These are phyloP conservation scores for Hypoxylon sp. DNA, from an alignment of 2,329 filamentous ascomycete genomes.

Conservation along the genomic window DNA sequence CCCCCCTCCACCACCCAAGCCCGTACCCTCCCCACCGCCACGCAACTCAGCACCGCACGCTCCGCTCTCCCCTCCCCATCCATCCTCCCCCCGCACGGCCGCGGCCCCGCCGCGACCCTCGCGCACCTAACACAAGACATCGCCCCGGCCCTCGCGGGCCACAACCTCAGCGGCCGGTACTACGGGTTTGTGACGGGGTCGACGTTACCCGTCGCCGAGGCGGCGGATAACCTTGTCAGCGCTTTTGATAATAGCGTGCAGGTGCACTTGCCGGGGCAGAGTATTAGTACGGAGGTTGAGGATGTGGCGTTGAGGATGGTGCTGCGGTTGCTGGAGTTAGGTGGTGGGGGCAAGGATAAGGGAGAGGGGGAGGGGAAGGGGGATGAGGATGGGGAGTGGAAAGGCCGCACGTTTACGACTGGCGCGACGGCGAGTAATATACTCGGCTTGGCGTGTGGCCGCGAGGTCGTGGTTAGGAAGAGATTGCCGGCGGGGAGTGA, in stretches of 20 bases:
- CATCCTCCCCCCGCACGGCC: slow-evolving; percentile 53
- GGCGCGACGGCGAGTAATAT: slow-evolving; percentile 84
- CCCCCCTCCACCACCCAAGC: slow-evolving; percentile 38
- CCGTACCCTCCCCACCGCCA: slow-evolving; percentile 58
- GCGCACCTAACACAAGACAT: slow-evolving; percentile 63
- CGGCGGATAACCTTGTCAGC: slow-evolving; percentile 88
- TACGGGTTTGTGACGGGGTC: slow-evolving; percentile 93
- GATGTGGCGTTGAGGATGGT: slow-evolving; percentile 79
- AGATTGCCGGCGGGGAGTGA: slow-evolving; percentile 52
- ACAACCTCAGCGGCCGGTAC: slow-evolving; percentile 77
- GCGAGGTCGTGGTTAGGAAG: slow-evolving; percentile 73
- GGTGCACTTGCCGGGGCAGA: slow-evolving; percentile 84
- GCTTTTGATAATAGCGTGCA: slow-evolving; percentile 86
- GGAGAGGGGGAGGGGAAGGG: slow-evolving; percentile 57
- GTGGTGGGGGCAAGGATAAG: slow-evolving; percentile 63
- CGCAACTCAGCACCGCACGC: slow-evolving; percentile 57
- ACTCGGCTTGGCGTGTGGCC: slow-evolving; percentile 76
- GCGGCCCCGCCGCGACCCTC: slow-evolving; percentile 55
- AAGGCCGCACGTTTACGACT: slow-evolving; percentile 67
- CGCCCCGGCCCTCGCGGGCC: slow-evolving; percentile 74
- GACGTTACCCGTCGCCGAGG: slow-evolving; percentile 80
- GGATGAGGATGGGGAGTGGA: slow-evolving; percentile 71
- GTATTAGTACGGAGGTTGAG: slow-evolving; percentile 82
- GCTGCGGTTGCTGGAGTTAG: slow-evolving; percentile 74
- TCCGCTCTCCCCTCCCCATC: slow-evolving; percentile 57